These are phyloP conservation scores for Orychophragmus violaceus DNA, from an alignment of 345 rosid species.

Conservation along the genomic window DNA sequence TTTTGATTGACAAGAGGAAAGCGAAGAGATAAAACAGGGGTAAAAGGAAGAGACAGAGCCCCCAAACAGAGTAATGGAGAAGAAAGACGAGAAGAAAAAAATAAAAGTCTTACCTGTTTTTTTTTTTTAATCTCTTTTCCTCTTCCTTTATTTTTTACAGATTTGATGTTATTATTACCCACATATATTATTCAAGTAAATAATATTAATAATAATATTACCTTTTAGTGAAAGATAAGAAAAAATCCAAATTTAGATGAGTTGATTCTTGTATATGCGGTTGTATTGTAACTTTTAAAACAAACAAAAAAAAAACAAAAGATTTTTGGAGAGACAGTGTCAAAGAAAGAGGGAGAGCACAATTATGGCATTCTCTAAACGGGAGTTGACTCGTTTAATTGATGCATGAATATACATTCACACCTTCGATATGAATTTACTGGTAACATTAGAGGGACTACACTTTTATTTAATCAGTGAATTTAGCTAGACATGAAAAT, in stretches of 20 bases:
- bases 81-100: neutral
- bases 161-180: constrained; percentile 21
- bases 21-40: constrained; percentile 14
- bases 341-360: constrained; percentile 36
- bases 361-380: constrained; percentile 4
- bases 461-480: neutral
- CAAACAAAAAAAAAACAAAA: neutral
- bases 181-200: constrained; percentile 15
- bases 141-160: neutral
- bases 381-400: constrained; percentile 19
- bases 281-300: constrained; percentile 9
- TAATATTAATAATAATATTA: constrained; percentile 4
- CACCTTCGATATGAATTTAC: neutral
- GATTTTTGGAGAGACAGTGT: constrained; percentile 26
- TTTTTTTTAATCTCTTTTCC: too few species aligned
- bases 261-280: constrained; percentile 8
- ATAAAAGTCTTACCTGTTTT: constrained; percentile 11
- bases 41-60: constrained; percentile 17
- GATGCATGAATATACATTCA: neutral
- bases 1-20: neutral
- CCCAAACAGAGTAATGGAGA: constrained; percentile 21
- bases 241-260: constrained; percentile 7
- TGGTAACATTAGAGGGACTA: neutral
- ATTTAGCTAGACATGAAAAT: neutral
- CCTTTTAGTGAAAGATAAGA: too few species aligned